Percentiles rank a stretch among this genome's conserved stretches.
Conservation (phyloP, 257 asterid species). For the Fraxinus americana region DNA sequence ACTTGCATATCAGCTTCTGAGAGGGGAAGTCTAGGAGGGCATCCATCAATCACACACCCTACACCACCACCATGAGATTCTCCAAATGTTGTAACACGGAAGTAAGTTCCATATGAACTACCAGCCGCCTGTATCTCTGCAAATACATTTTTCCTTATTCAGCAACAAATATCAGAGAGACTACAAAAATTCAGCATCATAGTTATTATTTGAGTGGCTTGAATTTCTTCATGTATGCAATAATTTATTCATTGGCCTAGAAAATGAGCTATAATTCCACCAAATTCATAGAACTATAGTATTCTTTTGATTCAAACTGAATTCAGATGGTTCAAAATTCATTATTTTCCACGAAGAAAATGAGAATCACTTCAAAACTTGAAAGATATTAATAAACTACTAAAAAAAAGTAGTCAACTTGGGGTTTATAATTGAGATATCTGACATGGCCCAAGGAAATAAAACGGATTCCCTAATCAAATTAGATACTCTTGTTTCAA, state of each 20-base stretch:
- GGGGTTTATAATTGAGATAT: neutral
- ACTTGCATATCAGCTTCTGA: constrained; percentile 93
- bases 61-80: constrained; percentile 99
- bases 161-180: neutral
- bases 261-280: neutral
- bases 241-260: neutral
- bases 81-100: constrained; percentile 95
- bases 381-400: neutral
- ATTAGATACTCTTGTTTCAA: neutral
- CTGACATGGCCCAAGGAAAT: neutral
- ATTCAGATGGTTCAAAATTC: neutral
- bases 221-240: neutral
- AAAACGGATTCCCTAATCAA: neutral
- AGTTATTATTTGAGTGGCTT: neutral
- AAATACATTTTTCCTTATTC: constrained; percentile 2
- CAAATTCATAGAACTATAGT: neutral
- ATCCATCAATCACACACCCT: constrained; percentile 94
- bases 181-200: neutral
- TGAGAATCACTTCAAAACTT: neutral
- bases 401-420: neutral
- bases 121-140: constrained; percentile 84
- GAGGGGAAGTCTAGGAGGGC: constrained; percentile 95
- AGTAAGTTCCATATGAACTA: constrained; percentile 71
- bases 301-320: neutral
- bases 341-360: neutral